Base-by-base conservation (phyloP, 2,329 filamentous ascomycete genomes). In the Stachybotrys echinatus region DNA sequence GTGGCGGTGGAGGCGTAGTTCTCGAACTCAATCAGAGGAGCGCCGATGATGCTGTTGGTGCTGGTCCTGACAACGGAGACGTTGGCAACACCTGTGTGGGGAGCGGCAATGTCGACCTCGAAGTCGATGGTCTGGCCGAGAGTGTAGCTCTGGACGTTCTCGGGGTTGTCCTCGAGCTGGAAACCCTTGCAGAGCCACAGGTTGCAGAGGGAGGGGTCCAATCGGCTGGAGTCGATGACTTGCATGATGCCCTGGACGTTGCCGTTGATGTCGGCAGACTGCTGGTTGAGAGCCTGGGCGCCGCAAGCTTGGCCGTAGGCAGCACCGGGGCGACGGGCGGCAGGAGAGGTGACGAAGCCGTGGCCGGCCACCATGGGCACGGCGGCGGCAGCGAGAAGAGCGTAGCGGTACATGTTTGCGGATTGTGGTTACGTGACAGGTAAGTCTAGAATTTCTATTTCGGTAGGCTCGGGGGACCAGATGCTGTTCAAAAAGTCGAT, bases 1-100 rank as follows among this genome's bases (percentile, higher is more conserved):
- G 27, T 34, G 12, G 62, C 45, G 50, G 74, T 71, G 50, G 76
- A 68, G 23, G 80, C 81, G 58, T 84, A 85, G 56, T 67, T 68
- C 56, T 74, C 70, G 65, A 79, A 85, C 55, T 69, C 71, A 52
- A 77, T 80, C 54, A 85, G 68, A 14, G 75, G 73, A 45, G 65
- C 52, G 31, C 79, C 80, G 22, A 85, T 70, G 52, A 80, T 63
- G 22, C 62, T 68, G 67, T 82, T 76, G 55, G 72, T 73, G 37
- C 69, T 66, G 12, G 74, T 77, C 58, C 78, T 71, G 56, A 85
- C 73, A 46, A 85, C 72, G 18, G 76, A 80, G 38, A 85, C 77
- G 62, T 84, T 84, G 61, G 66, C 67, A 14, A 69, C 68, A 0
- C 73, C 73, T 18, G 70, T 71, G 61, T 75, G 73, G 6, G 74